These are phyloP conservation scores for Talaromyces sp. DNA, from an alignment of 2,329 filamentous ascomycete genomes.

Conservation along the genomic window DNA sequence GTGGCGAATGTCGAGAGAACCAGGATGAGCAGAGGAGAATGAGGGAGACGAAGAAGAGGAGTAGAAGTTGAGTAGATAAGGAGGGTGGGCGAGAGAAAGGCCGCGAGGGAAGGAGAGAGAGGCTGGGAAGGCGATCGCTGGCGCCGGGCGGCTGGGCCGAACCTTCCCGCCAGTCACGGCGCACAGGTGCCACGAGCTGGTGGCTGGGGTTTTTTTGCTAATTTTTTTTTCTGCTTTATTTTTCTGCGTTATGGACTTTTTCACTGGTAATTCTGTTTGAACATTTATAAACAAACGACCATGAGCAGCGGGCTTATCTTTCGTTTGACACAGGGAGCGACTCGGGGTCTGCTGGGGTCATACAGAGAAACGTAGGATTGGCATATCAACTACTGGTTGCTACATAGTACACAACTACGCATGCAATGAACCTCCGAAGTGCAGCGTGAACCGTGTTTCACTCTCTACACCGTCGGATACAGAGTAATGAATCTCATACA, in stretches of 20 bases:
- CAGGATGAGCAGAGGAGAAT: background rate
- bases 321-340: background rate
- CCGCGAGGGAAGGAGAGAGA: conserved; percentile 1
- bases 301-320: background rate
- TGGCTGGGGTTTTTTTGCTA: conserved; percentile 1
- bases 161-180: conserved; percentile 12
- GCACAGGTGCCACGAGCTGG: background rate
- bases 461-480: too few relatives aligned
- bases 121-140: conserved; percentile 10
- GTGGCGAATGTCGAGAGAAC: background rate
- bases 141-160: conserved; percentile 12
- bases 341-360: background rate
- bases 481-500: too few relatives aligned
- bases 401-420: background rate
- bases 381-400: background rate
- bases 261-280: background rate
- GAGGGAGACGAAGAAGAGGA: background rate
- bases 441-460: background rate
- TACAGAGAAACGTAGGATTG: background rate
- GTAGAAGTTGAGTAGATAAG: background rate
- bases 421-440: background rate
- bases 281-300: background rate
- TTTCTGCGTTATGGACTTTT: background rate
- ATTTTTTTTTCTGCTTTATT: background rate
- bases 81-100: background rate